A percentile compares a stretch with the other conserved stretches of the same genome.
These are phyloP conservation scores for Leishmania tropica DNA, from an alignment of 208 protist species.

Conservation along the genomic window DNA sequence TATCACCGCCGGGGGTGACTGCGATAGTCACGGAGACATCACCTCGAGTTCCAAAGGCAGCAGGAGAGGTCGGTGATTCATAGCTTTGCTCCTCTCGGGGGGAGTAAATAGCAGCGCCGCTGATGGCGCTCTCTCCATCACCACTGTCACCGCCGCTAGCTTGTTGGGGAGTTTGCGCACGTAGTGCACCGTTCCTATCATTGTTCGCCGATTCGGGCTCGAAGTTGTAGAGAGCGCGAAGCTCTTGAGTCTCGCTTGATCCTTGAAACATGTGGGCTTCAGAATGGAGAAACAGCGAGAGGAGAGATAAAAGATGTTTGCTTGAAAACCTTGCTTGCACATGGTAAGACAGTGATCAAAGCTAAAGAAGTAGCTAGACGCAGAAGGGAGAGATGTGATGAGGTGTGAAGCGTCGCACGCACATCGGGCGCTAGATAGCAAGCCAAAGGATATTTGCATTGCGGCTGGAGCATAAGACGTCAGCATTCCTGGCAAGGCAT, in stretches of 20 bases:
- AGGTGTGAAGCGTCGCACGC: too few relatives aligned
- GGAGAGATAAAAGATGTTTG: not conserved
- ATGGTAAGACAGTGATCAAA: not conserved
- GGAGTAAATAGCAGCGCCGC: slow-evolving; percentile 19
- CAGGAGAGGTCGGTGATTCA: slow-evolving; percentile 17
- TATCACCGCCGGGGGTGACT: not conserved
- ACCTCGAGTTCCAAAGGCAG: slow-evolving; percentile 24
- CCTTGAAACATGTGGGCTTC: slow-evolving; percentile 16
- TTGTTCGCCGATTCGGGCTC: slow-evolving; percentile 21
- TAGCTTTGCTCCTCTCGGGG: slow-evolving; percentile 23
- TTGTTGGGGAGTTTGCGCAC: not conserved
- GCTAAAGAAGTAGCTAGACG: not conserved
- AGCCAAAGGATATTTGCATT: not conserved
- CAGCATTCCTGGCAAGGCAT: not conserved
- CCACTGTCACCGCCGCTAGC: slow-evolving; percentile 3
- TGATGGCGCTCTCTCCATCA: slow-evolving; percentile 3
- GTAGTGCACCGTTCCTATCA: not conserved
- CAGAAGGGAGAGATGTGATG: not conserved
- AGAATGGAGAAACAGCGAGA: not conserved
- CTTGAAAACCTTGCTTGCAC: not conserved
- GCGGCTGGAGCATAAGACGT: not conserved
- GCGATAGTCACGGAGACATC: slow-evolving; percentile 6
- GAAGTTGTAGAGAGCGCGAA: slow-evolving; percentile 55
- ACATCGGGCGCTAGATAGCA: not conserved
- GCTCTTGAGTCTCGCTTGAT: slow-evolving; percentile 32